Conservation (phyloP, 2,329 filamentous ascomycete genomes). For the Simplicillium aogashimaense region DNA sequence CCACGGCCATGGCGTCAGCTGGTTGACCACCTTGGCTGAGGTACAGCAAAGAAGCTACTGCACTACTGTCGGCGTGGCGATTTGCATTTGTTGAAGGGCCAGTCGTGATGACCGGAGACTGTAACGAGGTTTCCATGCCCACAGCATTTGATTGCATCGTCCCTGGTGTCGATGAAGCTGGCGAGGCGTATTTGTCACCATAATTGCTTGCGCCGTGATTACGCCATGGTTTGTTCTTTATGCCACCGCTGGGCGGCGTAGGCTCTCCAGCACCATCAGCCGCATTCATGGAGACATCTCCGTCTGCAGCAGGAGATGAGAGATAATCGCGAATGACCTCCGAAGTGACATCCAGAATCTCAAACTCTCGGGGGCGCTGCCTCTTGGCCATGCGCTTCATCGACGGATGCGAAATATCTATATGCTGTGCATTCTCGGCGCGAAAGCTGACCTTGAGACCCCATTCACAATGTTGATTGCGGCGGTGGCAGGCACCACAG, state of each 20-base stretch:
- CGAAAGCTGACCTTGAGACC: conserved; percentile 26
- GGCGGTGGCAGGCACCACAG: conserved; percentile 22
- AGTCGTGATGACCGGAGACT: too few relatives aligned
- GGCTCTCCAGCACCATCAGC: background rate
- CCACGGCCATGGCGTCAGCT: conserved; percentile 1
- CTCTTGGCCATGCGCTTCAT: conserved; percentile 19
- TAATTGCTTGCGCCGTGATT: too few relatives aligned
- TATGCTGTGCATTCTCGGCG: conserved; percentile 22
- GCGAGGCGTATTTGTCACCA: background rate
- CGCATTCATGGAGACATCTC: too few relatives aligned
- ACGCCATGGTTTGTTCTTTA: too few relatives aligned
- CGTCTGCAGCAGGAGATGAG: conserved; percentile 8
- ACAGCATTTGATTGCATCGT: too few relatives aligned
- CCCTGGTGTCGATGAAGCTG: background rate
- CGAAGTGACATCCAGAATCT: conserved; percentile 25
- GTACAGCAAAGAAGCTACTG: conserved; percentile 23
- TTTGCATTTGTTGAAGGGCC: background rate
- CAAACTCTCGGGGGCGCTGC: conserved; percentile 16
- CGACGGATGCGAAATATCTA: conserved; percentile 21
- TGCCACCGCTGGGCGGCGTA: conserved; percentile 3
- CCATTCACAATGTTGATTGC: conserved; percentile 23
- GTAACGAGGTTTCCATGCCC: background rate
- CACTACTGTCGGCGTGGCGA: conserved; percentile 20
- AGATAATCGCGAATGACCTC: conserved; percentile 26
- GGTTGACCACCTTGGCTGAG: conserved; percentile 21